phyloP scores from a whole-genome alignment of 805 yeast species.

The Cyberlindnera japonica region DNA sequence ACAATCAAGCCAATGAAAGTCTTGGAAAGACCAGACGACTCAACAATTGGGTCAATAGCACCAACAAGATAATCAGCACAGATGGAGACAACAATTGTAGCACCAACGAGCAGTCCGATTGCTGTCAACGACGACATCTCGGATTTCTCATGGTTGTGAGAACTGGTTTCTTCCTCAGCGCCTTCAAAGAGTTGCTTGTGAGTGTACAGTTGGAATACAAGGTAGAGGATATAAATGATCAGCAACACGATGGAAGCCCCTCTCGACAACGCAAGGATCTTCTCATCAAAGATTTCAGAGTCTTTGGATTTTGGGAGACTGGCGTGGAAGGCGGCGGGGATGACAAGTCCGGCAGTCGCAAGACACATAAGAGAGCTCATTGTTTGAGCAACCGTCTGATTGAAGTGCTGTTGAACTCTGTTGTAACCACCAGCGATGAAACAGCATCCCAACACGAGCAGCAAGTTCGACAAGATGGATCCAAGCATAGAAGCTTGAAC shows the following conservation, averaged over 20 bases:
- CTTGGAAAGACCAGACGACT: slow-evolving; percentile 79
- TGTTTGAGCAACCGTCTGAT: slow-evolving; percentile 96
- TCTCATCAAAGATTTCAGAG: slow-evolving; percentile 33
- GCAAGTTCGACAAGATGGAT: slow-evolving; percentile 80
- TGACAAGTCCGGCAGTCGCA: slow-evolving; percentile 80
- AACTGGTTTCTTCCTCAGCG: slow-evolving; percentile 32
- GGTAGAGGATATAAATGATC: slow-evolving; percentile 69
- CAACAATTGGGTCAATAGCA: slow-evolving; percentile 87
- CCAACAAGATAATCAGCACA: slow-evolving; percentile 95
- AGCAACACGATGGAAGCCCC: slow-evolving; percentile 81
- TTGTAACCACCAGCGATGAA: slow-evolving; percentile 90
- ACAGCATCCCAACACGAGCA: slow-evolving; percentile 93
- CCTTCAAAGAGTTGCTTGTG: slow-evolving; percentile 75
- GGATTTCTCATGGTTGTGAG: slow-evolving; percentile 20
- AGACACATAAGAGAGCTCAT: slow-evolving; percentile 93
- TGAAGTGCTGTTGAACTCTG: slow-evolving; percentile 80
- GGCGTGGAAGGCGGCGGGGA: slow-evolving; percentile 96
- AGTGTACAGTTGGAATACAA: slow-evolving; percentile 84
- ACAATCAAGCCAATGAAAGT: slow-evolving; percentile 92
- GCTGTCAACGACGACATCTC: slow-evolving; percentile 52
- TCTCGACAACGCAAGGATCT: slow-evolving; percentile 73
- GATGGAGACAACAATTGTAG: slow-evolving; percentile 78
- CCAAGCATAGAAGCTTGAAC: slow-evolving; percentile 98
- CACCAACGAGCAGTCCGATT: slow-evolving; percentile 46
- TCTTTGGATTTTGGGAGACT: slow-evolving; percentile 45